Base-by-base conservation (phyloP, 176 grass and related monocot species). In the Hordeum vulgare region DNA sequence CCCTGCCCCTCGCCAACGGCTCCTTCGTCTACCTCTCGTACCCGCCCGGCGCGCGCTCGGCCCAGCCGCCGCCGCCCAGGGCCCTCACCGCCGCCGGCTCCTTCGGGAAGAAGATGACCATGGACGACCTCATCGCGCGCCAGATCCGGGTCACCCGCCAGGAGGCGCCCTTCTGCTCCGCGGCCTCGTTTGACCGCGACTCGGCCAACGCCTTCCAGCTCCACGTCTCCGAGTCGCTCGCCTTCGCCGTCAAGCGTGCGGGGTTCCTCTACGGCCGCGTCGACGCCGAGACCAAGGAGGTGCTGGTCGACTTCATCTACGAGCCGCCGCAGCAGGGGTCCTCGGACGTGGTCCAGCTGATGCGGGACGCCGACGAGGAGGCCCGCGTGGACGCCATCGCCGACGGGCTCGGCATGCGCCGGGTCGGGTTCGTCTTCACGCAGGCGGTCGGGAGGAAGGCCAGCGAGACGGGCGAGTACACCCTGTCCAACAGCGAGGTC, bases 81-180 rank as follows among this genome's bases (percentile, higher is more conserved):
- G 85, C 7, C 58, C 87, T 95, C 47, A 53, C 47, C 34, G 71
- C 88, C 20, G 93, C 93, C 0, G 94, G 94, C 49, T 94, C 89
- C 70, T 97, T 97, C 56, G 93, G 93, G 13, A 84, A 75, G 68
- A 99, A 92, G 87, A 99, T 99, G 96, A 99, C 96, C 41, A 94
- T 99, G 79, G 96, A 96, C 11, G 93, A 99, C 49, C 93, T 99
- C 62, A 88, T 99, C 86, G 93, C 96, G 23, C 96, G 96, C 53
- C 96, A 96, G 84, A 91, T 99, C 93, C 96, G 96, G 74, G 90
- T 99, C 87, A 87, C 96, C 9, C 89, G 91, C 51, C 96, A 99
- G 89, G 96, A 99, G 77, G 37, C 61, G 14, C 87, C 96, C 14
- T 77, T 96, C 78, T 95, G 93, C 77, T 40, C 86, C 62, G 88